These are phyloP conservation scores for Phialemonium atrogriseum DNA, from an alignment of 2,329 filamentous ascomycete species.

Conservation along the genomic window DNA sequence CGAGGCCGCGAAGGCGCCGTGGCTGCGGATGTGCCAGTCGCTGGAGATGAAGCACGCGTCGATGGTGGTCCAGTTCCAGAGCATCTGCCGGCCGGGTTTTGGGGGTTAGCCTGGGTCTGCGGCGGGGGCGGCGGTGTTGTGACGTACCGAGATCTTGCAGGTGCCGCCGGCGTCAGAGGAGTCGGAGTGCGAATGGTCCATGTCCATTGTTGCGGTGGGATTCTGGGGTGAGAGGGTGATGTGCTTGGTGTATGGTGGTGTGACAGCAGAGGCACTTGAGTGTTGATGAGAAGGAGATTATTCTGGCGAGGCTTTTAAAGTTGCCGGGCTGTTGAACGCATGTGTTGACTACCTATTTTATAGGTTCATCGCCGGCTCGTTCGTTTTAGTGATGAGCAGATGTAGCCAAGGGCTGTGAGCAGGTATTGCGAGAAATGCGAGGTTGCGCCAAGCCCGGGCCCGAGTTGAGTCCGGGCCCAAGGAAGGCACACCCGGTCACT, in stretches of 20 bases:
- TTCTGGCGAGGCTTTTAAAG: no score
- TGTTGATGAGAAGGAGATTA: constrained; percentile 2
- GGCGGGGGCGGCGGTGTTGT: background rate
- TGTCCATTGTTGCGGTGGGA: constrained; percentile 10
- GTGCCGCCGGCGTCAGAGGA: constrained; percentile 3
- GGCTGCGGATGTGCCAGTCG: constrained; percentile 62
- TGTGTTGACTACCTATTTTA: no score
- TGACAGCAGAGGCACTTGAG: no score
- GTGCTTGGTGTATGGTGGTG: no score
- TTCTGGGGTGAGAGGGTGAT: background rate
- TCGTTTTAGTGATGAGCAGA: no score
- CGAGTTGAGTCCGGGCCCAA: no score
- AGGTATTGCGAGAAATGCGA: no score
- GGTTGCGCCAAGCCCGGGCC: background rate
- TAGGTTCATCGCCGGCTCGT: no score
- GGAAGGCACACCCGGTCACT: no score
- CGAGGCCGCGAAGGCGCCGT: constrained; percentile 67
- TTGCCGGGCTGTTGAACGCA: no score
- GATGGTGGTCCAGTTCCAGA: constrained; percentile 72
- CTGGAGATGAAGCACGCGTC: constrained; percentile 64
- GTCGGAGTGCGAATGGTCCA: no score
- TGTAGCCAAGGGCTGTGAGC: no score
- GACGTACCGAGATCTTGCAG: constrained; percentile 15
- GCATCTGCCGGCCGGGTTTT: constrained; percentile 46
- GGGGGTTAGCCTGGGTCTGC: background rate